Evolutionary conservation across 139 green algal genomes (phyloP), one percentile per base, ranked within the genome.

Genomic region (Gonium pectorale): DNA sequence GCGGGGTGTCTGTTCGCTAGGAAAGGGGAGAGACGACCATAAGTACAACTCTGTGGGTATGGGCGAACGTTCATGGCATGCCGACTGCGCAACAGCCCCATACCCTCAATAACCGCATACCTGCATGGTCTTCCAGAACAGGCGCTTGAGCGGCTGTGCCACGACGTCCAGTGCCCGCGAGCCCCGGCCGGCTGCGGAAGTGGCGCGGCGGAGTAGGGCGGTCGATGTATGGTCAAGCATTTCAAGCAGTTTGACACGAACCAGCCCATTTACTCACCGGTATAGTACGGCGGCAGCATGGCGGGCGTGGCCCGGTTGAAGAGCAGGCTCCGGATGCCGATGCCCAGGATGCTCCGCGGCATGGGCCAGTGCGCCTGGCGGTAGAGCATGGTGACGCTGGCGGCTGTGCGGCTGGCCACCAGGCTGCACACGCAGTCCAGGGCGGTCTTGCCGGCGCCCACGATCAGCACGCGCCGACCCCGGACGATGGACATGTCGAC

Each of bases 371-470:
- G 78, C 43, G 63, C 63, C 63, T 78, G 40, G 24, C 41, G 62
- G 62, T 67, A 85, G 44, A 85, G 43, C 62, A 85, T 19, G 6
- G 78, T 85, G 22, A 85, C 63, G 21, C 0, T 29, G 7, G 59
- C 26, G 21, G 78, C 78, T 1, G 22, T 54, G 29, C 59, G 38
- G 21, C 31, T 5, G 26, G 74, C 74, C 7, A 38, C 41, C 35
- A 85, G 49, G 52, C 41, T 40, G 13, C 29, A 46, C 3, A 71
- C 74, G 51, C 62, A 80, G 74, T 88, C 83, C 40, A 85, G 2
- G 13, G 66, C 83, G 5, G 66, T 80, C 41, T 83, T 83, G 74
- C 83, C 83, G 15, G 62, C 64, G 4, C 83, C 73, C 51, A 84
- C 83, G 0, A 88, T 31, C n/a, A 84, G 40, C 49, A 84, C 83